phyloP scores from a whole-genome alignment of 75 land plant genomes.

The Cryptomeria japonica region DNA sequence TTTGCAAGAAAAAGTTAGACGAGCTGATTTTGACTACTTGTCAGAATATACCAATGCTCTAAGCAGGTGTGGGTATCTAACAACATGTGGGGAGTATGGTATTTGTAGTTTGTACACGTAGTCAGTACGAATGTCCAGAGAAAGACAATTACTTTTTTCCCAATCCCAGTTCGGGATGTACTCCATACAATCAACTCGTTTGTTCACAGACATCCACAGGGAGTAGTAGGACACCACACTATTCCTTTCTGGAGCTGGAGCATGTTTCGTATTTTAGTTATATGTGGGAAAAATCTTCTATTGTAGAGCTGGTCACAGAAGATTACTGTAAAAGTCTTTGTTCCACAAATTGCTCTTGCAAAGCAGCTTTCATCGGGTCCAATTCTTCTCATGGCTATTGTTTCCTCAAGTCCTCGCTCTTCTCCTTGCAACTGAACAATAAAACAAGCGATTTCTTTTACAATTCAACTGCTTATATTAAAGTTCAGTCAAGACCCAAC shows the following conservation, averaged over 20 bases:
- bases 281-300: neutral
- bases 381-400: neutral
- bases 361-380: slow-evolving; percentile 26
- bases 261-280: slow-evolving; percentile 22
- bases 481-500: too few relatives aligned
- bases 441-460: too few relatives aligned
- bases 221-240: too few relatives aligned
- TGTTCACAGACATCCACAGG: too few relatives aligned
- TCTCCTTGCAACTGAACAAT: too few relatives aligned
- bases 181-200: too few relatives aligned
- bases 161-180: too few relatives aligned
- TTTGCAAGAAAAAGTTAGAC: neutral
- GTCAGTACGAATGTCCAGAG: slow-evolving; percentile 2
- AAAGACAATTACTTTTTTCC: too few relatives aligned
- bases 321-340: slow-evolving; percentile 33
- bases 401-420: too few relatives aligned
- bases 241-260: neutral
- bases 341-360: neutral
- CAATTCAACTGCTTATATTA: too few relatives aligned
- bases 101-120: slow-evolving; percentile 13
- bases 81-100: slow-evolving; percentile 31
- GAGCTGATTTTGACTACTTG: too few relatives aligned
- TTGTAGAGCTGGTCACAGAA: neutral
- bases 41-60: neutral
- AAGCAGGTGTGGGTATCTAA: slow-evolving; percentile 10